phyloP scores from a whole-genome alignment of 495 filamentous ascomycete species.

The Bacidia rubella region DNA sequence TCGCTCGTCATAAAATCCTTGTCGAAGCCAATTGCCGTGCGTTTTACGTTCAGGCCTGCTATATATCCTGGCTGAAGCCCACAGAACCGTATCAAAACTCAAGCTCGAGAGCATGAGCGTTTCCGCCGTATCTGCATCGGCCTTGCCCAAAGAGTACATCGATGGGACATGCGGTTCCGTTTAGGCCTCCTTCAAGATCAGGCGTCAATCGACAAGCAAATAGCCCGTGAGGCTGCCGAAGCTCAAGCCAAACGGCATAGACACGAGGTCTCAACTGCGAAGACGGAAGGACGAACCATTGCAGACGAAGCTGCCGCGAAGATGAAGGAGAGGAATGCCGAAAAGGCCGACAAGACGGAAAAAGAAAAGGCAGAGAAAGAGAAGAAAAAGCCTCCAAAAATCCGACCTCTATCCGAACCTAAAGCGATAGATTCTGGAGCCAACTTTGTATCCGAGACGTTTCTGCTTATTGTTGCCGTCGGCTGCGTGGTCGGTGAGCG shows the following conservation, averaged over 20 bases:
- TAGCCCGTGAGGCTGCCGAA: conserved; percentile 21
- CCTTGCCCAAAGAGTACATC: conserved; percentile 79
- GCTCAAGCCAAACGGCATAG: conserved; percentile 40
- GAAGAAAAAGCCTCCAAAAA: conserved; percentile 31
- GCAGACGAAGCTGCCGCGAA: conserved; percentile 32
- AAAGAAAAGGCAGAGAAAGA: conserved; percentile 22
- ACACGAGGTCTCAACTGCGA: conserved; percentile 62
- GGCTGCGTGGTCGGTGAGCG: conserved; percentile 73
- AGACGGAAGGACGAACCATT: conserved; percentile 58
- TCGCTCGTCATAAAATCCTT: conserved; percentile 55
- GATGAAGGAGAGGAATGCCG: conserved; percentile 32
- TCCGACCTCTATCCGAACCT: conserved; percentile 70
- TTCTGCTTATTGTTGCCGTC: conserved; percentile 72
- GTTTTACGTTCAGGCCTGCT: conserved; percentile 29
- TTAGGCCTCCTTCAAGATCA: conserved; percentile 73
- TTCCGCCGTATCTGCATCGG: conserved; percentile 63
- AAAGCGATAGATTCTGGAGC: conserved; percentile 95
- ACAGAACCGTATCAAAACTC: conserved; percentile 84
- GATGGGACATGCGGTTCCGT: conserved; percentile 83
- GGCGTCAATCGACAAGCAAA: conserved; percentile 39
- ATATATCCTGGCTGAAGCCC: conserved; percentile 27
- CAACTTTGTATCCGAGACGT: conserved; percentile 83
- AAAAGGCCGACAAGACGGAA: conserved; percentile 22
- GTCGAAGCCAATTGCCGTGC: conserved; percentile 60
- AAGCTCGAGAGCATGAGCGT: conserved; percentile 85